Evolutionary conservation across 2,329 filamentous ascomycete species (phyloP).

Genomic region (Fusarium albidum): DNA sequence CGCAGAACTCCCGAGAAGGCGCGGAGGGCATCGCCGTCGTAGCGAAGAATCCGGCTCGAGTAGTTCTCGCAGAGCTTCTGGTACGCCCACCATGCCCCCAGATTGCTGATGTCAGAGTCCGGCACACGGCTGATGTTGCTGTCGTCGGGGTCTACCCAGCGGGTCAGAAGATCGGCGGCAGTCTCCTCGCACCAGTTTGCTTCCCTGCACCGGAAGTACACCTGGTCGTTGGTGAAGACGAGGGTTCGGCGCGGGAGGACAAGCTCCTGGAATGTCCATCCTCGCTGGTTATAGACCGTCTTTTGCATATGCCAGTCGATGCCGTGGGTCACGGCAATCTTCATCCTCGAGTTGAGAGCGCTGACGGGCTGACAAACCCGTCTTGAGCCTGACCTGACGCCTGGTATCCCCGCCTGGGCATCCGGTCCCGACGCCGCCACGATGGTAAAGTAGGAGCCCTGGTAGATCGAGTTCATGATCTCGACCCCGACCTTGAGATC

Average conservation of each 20-base stretch:
- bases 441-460: constrained; percentile 3
- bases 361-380: background rate
- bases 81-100: background rate
- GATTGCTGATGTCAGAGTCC: background rate
- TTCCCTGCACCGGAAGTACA: constrained; percentile 20
- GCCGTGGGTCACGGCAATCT: constrained; percentile 3
- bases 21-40: constrained; percentile 17
- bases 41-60: constrained; percentile 7
- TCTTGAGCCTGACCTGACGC: constrained; percentile 3
- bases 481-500: constrained; percentile 4
- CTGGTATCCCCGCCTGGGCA: constrained; percentile 5
- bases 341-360: constrained; percentile 6
- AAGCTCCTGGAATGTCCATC: constrained; percentile 14
- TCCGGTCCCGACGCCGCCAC: background rate
- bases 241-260: constrained; percentile 1
- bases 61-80: constrained; percentile 20
- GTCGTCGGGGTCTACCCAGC: constrained; percentile 8
- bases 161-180: constrained; percentile 1
- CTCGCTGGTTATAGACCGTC: constrained; percentile 12
- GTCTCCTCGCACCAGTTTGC: constrained; percentile 22
- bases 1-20: constrained; percentile 15
- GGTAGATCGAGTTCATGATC: constrained; percentile 16
- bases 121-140: background rate
- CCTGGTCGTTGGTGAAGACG: constrained; percentile 13
- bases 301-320: constrained; percentile 20